These are phyloP conservation scores for Dendrocalamus latiflorus DNA, from an alignment of 202 grass and related monocot genomes.

Conservation along the genomic window DNA sequence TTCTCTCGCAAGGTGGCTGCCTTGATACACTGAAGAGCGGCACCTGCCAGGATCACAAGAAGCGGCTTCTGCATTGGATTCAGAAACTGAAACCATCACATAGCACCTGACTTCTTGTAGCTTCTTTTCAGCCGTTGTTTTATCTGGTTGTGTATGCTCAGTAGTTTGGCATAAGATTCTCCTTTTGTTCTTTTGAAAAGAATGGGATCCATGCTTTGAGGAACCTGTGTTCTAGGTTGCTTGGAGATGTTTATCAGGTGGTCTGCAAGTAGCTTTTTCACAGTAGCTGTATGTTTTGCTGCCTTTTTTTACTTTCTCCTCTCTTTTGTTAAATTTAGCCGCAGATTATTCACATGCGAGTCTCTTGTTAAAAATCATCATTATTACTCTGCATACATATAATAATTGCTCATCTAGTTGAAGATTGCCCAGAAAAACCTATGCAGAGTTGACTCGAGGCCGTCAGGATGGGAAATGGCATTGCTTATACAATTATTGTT, in stretches of 20 bases:
- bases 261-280: neutral
- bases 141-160: constrained; percentile 40
- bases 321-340: neutral
- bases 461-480: neutral
- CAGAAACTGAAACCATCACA: constrained; percentile 58
- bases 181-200: neutral
- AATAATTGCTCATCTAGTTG: neutral
- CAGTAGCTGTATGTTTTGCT: constrained; percentile 23
- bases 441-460: neutral
- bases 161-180: constrained; percentile 34
- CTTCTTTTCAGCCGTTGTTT: constrained; percentile 39
- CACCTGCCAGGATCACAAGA: constrained; percentile 62
- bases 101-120: constrained; percentile 24
- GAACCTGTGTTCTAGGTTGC: constrained; percentile 24
- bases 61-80: constrained; percentile 64
- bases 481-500: constrained; percentile 33
- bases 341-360: neutral
- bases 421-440: neutral
- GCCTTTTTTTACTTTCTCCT: neutral
- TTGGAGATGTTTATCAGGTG: constrained; percentile 23
- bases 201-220: neutral
- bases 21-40: constrained; percentile 40
- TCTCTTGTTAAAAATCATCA: neutral
- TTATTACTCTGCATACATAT: neutral
- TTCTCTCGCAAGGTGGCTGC: constrained; percentile 54